Conservation (phyloP, 345 rosid genomes). For the Stellera chamaejasme region DNA sequence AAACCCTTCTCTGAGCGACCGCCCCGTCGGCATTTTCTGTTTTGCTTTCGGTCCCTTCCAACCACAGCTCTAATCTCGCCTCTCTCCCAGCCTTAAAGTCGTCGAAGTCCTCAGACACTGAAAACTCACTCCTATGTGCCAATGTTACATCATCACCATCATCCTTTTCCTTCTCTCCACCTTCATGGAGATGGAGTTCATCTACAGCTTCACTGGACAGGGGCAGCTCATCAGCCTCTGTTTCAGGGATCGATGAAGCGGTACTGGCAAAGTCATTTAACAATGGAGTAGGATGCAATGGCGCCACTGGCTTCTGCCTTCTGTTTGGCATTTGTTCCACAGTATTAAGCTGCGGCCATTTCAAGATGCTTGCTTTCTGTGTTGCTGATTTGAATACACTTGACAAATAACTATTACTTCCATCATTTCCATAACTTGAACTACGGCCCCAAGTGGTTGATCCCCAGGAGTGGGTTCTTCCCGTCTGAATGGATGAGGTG, state of each 20-base stretch:
- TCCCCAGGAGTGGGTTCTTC: constrained; percentile 46
- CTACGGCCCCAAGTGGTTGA: constrained; percentile 33
- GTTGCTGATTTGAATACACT: constrained; percentile 60
- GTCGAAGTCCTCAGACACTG: constrained; percentile 32
- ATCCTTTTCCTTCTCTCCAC: constrained; percentile 18
- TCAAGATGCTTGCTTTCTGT: constrained; percentile 61
- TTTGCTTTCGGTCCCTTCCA: constrained; percentile 36
- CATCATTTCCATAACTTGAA: constrained; percentile 29
- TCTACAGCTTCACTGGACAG: constrained; percentile 33
- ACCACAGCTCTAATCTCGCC: constrained; percentile 79
- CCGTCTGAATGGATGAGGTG: constrained; percentile 25
- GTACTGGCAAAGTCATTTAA: constrained; percentile 32
- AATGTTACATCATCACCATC: constrained; percentile 11
- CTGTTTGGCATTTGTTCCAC: constrained; percentile 24
- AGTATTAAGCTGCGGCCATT: constrained; percentile 64
- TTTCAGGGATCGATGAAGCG: constrained; percentile 27
- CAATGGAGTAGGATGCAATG: constrained; percentile 15
- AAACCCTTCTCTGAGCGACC: constrained; percentile 1
- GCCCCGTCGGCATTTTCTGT: constrained; percentile 7
- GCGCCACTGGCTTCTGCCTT: constrained; percentile 17
- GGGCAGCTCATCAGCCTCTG: constrained; percentile 51
- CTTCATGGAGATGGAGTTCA: constrained; percentile 22
- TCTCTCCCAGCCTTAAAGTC: constrained; percentile 71
- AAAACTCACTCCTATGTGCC: constrained; percentile 2
- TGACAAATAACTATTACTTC: constrained; percentile 44